Percentiles rank a stretch among this genome's conserved stretches.
phyloP scores from a whole-genome alignment of 179 eudicot species.

The Actinidia chinensis region DNA sequence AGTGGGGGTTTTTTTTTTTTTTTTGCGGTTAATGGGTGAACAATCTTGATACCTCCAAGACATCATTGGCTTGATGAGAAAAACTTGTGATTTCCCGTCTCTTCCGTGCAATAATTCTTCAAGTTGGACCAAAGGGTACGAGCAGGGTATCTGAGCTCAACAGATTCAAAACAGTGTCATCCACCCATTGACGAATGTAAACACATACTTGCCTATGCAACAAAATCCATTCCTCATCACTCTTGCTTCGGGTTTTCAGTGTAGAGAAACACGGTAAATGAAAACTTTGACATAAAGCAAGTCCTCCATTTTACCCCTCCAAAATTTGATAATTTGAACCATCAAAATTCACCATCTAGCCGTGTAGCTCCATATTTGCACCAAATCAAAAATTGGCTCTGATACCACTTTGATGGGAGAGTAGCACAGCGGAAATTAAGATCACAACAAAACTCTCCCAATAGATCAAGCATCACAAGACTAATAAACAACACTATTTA shows the following conservation, averaged over 20 bases:
- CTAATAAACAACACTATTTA: background rate
- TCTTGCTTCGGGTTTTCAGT: background rate
- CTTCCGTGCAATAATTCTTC: conserved; percentile 9
- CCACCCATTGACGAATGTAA: conserved; percentile 22
- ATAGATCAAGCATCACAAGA: too few relatives aligned
- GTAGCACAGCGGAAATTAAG: background rate
- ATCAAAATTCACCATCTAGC: background rate
- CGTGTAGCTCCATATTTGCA: background rate
- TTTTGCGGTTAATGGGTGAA: conserved; percentile 1
- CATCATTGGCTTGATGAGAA: conserved; percentile 20
- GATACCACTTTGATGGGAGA: background rate
- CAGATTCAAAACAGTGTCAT: conserved; percentile 29
- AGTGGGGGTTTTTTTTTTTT: too few relatives aligned
- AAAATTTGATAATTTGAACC: background rate
- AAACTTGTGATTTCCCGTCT: conserved; percentile 19
- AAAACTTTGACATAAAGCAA: background rate
- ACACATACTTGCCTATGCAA: conserved; percentile 22
- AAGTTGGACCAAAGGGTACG: conserved; percentile 4
- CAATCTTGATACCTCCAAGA: conserved; percentile 16
- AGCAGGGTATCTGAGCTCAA: conserved; percentile 11
- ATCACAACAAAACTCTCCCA: background rate
- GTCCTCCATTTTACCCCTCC: background rate
- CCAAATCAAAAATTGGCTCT: background rate
- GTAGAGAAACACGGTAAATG: background rate
- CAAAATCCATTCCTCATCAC: conserved; percentile 19